Percentiles rank a stretch among this genome's conserved stretches.
phyloP scores from a whole-genome alignment of 2,329 filamentous ascomycete species.

The Tympanopsis confertula region DNA sequence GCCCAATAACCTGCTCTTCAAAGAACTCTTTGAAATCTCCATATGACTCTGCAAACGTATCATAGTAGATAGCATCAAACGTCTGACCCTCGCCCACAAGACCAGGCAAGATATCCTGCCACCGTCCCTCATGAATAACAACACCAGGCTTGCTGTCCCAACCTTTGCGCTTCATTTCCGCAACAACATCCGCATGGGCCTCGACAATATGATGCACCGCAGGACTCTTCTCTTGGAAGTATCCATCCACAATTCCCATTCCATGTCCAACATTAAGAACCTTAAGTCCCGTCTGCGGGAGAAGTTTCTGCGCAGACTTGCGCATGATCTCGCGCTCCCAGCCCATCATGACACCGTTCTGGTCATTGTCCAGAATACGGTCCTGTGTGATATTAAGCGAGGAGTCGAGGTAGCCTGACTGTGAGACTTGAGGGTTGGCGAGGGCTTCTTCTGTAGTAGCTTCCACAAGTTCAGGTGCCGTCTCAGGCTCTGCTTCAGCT shows the following conservation, averaged over 20 bases:
- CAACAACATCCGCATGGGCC: constrained; percentile 33
- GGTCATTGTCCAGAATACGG: constrained; percentile 29
- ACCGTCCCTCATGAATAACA: constrained; percentile 30
- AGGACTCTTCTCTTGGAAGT: constrained; percentile 29
- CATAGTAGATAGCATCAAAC: constrained; percentile 30
- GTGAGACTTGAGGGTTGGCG: constrained; percentile 10
- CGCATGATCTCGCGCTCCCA: constrained; percentile 37
- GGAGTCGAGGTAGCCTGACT: constrained; percentile 22
- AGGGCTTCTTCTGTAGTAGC: constrained; percentile 1
- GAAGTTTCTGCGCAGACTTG: constrained; percentile 26
- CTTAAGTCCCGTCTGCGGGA: constrained; percentile 21
- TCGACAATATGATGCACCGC: constrained; percentile 35
- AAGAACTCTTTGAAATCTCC: constrained; percentile 21
- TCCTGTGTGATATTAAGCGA: constrained; percentile 31
- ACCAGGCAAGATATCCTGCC: constrained; percentile 33
- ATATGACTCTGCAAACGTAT: constrained; percentile 23
- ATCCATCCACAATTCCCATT: constrained; percentile 35
- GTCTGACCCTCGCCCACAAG: constrained; percentile 25
- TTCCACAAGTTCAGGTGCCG: constrained; percentile 4
- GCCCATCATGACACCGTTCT: constrained; percentile 39
- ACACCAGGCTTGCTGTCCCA: constrained; percentile 35
- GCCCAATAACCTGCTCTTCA: constrained; percentile 18
- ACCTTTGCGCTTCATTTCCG: constrained; percentile 28
- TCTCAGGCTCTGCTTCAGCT: too few species aligned
- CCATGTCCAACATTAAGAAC: constrained; percentile 36